phyloP scores from a whole-genome alignment of 306 rosid species.

The Casuarina glauca region DNA sequence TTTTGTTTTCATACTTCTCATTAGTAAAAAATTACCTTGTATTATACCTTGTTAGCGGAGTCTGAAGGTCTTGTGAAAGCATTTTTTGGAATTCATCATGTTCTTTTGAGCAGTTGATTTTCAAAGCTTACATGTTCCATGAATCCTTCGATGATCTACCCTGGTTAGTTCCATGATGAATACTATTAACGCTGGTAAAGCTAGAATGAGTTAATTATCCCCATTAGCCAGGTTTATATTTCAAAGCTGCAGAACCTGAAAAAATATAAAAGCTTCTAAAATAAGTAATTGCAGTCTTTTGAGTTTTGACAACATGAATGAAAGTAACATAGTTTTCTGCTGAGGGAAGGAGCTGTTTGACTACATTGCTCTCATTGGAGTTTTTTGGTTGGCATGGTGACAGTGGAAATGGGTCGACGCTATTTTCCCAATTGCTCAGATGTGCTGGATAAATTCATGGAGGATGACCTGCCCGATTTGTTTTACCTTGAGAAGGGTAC shows the following conservation, averaged over 20 bases:
- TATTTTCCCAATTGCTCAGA: slow-evolving; percentile 98
- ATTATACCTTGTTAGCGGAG: background rate
- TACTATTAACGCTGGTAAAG: background rate
- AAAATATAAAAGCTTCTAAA: background rate
- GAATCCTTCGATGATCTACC: background rate
- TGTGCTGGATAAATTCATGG: slow-evolving; percentile 77
- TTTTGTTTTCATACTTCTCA: background rate
- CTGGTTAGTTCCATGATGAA: background rate
- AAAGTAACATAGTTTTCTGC: background rate
- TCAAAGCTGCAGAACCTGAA: background rate
- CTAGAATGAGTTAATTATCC: background rate
- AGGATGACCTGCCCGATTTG: slow-evolving; percentile 67
- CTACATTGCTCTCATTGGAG: slow-evolving; percentile 14
- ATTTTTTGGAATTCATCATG: background rate
- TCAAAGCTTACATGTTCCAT: background rate
- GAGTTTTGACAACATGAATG: background rate
- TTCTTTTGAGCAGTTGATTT: background rate
- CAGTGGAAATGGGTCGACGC: slow-evolving; percentile 89
- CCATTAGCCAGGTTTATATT: background rate
- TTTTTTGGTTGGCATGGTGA: slow-evolving; percentile 15
- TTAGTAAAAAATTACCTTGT: background rate
- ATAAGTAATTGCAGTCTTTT: background rate
- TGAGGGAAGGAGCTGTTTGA: background rate
- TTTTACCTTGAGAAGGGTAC: slow-evolving; percentile 73
- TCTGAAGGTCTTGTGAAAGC: background rate